Percentiles rank a stretch among this genome's conserved stretches.
These are phyloP conservation scores for Hymenoscyphus fraxineus DNA, from an alignment of 2,329 filamentous ascomycete species.

Conservation along the genomic window DNA sequence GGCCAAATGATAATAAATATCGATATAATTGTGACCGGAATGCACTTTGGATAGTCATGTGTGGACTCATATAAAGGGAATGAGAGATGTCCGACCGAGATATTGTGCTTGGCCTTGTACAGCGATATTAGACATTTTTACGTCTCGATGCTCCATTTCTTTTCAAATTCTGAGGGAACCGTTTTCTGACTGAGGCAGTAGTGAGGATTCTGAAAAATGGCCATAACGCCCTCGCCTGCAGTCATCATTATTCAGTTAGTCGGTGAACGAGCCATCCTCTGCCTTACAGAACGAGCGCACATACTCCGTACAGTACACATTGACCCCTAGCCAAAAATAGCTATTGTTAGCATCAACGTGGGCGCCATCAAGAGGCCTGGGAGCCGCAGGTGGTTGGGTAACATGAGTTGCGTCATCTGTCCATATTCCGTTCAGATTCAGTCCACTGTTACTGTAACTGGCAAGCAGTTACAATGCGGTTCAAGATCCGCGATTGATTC, in stretches of 20 bases:
- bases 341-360: conserved; percentile 2
- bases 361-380: neutral
- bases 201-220: neutral
- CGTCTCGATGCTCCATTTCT: too few species aligned
- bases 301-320: neutral
- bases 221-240: neutral
- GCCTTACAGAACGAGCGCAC: neutral
- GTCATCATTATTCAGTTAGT: neutral
- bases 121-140: too few species aligned
- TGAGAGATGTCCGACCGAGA: too few species aligned
- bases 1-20: too few species aligned
- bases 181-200: neutral
- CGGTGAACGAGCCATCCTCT: neutral
- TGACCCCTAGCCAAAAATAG: too few species aligned
- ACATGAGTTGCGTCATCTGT: neutral
- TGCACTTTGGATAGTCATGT: too few species aligned
- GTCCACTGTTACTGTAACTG: neutral
- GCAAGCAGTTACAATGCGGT: neutral
- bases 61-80: too few species aligned
- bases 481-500: neutral
- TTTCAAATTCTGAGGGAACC: too few species aligned
- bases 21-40: too few species aligned
- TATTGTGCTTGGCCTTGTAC: too few species aligned
- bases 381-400: neutral
- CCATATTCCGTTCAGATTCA: neutral